A percentile compares a stretch with the other conserved stretches of the same genome.
These are phyloP conservation scores for Elongisporangium senticosum DNA, from an alignment of 352 stramenopile genomes.

Conservation along the genomic window DNA sequence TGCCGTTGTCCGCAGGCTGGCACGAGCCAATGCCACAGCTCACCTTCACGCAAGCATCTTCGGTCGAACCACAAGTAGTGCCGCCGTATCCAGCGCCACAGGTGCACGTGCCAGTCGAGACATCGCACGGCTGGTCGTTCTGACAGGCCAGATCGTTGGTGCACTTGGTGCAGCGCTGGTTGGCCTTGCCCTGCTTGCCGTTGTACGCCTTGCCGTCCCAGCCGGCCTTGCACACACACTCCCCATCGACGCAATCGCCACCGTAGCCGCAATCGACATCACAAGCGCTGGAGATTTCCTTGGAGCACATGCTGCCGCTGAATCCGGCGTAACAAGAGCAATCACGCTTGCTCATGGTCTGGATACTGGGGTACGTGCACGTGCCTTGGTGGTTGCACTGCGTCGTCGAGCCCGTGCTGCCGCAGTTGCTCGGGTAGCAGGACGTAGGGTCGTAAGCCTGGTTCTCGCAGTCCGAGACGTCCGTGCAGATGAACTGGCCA, in stretches of 20 bases:
- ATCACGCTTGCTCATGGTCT: constrained; percentile 45
- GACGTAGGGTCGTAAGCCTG: constrained; percentile 40
- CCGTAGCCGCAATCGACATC: constrained; percentile 53
- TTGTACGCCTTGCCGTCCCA: constrained; percentile 36
- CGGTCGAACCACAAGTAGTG: constrained; percentile 43
- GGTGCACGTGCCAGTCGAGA: constrained; percentile 45
- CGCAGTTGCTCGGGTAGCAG: constrained; percentile 31
- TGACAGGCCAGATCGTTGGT: constrained; percentile 50
- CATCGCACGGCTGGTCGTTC: constrained; percentile 46
- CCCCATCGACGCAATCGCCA: constrained; percentile 39
- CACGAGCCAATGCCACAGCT: constrained; percentile 36
- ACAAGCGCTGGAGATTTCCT: constrained; percentile 32
- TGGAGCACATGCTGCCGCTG: constrained; percentile 43
- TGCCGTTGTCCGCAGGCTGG: constrained; percentile 39
- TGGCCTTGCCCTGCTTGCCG: constrained; percentile 40
- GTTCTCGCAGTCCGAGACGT: constrained; percentile 54
- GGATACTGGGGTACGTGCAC: constrained; percentile 63
- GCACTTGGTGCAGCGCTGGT: constrained; percentile 44
- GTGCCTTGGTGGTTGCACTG: constrained; percentile 69
- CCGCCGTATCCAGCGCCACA: constrained; percentile 40
- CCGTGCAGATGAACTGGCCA: constrained; percentile 50
- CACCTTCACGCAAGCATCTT: constrained; percentile 40
- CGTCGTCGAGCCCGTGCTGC: constrained; percentile 29
- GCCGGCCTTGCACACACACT: constrained; percentile 43
- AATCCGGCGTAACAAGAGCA: constrained; percentile 54